These are phyloP conservation scores for Pythium apleroticum DNA, from an alignment of 352 stramenopile species.

Conservation along the genomic window DNA sequence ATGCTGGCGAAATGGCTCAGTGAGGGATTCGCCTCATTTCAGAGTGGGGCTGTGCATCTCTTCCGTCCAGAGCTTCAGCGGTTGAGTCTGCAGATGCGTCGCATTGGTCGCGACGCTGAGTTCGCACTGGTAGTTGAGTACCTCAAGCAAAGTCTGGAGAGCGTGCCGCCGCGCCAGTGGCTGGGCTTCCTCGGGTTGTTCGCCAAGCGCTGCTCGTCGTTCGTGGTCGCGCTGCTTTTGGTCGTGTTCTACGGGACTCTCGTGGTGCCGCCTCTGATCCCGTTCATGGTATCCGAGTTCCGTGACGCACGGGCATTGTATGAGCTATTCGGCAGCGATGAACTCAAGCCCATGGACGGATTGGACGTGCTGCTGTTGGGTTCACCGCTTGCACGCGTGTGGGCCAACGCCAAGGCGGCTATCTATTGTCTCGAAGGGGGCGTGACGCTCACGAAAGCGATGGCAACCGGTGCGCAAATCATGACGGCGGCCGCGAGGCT, in stretches of 20 bases:
- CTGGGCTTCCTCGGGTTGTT: slow-evolving; percentile 41
- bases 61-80: slow-evolving; percentile 59
- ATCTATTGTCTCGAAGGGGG: slow-evolving; percentile 74
- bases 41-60: slow-evolving; percentile 45
- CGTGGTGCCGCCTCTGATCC: slow-evolving; percentile 45
- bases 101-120: slow-evolving; percentile 45
- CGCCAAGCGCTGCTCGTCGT: slow-evolving; percentile 64
- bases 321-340: slow-evolving; percentile 35
- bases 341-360: slow-evolving; percentile 53
- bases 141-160: slow-evolving; percentile 58
- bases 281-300: slow-evolving; percentile 54
- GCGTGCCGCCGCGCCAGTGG: slow-evolving; percentile 47
- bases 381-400: slow-evolving; percentile 69
- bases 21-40: slow-evolving; percentile 54
- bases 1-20: slow-evolving; percentile 63
- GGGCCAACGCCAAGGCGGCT: slow-evolving; percentile 67
- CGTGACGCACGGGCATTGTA: slow-evolving; percentile 37
- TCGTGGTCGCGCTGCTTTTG: slow-evolving; percentile 46
- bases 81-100: slow-evolving; percentile 44
- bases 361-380: slow-evolving; percentile 68
- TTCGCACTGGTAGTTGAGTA: slow-evolving; percentile 61
- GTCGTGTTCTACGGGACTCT: slow-evolving; percentile 55
- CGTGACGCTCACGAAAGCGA: slow-evolving; percentile 55
- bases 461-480: slow-evolving; percentile 62
- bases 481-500: slow-evolving; percentile 48